Evolutionary conservation across 257 asterid species (phyloP).

Genomic region (Solanum rostratum): DNA sequence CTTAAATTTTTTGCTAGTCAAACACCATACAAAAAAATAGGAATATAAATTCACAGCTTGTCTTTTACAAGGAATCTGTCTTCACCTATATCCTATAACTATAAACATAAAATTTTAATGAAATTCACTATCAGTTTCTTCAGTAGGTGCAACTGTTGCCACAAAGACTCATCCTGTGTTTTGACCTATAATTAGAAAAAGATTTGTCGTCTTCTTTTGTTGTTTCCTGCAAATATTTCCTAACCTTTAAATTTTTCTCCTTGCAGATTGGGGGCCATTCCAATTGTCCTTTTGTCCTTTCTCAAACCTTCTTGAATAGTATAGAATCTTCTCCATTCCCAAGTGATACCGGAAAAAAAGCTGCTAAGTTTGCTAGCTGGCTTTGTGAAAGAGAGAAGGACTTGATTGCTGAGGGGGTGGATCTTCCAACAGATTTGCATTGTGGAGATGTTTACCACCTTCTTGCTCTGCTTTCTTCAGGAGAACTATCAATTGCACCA

Average conservation of each 20-base stretch:
- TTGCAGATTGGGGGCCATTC: conserved; percentile 79
- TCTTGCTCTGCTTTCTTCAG: conserved; percentile 60
- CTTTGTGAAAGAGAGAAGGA: conserved; percentile 63
- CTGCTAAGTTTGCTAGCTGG: conserved; percentile 62
- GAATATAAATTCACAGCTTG: neutral
- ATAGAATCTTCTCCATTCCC: conserved; percentile 60
- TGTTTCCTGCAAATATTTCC: neutral
- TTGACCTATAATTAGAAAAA: neutral
- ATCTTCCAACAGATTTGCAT: conserved; percentile 62
- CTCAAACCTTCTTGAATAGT: conserved; percentile 67
- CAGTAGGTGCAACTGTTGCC: neutral
- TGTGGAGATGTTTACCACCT: conserved; percentile 76
- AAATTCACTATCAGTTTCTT: neutral
- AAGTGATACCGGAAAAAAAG: conserved; percentile 64
- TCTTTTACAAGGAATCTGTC: neutral
- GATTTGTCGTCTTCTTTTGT: neutral
- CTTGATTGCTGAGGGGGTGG: conserved; percentile 59
- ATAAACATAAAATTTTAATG: neutral
- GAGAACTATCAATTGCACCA: conserved; percentile 54
- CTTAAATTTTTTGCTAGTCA: neutral
- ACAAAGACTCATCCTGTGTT: neutral
- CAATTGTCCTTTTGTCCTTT: conserved; percentile 54
- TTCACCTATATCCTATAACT: neutral
- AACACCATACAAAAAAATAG: neutral
- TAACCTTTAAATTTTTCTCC: conserved; percentile 6